phyloP scores from a whole-genome alignment of 139 green algal genomes.

The Chlorella sorokiniana region DNA sequence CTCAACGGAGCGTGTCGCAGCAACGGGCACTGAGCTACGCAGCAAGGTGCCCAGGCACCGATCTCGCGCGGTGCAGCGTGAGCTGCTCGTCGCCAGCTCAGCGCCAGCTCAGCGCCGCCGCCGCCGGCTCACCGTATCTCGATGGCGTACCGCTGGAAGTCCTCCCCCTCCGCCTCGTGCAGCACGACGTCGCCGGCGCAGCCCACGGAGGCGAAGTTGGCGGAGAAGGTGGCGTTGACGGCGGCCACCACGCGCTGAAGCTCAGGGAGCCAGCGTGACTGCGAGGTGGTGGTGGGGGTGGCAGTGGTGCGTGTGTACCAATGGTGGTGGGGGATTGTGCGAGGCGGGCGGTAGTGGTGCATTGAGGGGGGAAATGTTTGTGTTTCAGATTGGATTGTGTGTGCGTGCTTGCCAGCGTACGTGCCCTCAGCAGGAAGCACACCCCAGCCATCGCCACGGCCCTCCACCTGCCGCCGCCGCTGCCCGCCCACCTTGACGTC shows the following conservation, averaged over 20 bases:
- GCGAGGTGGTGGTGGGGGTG: slow-evolving; percentile 9
- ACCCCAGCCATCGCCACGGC: not conserved
- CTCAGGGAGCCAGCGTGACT: slow-evolving; percentile 81
- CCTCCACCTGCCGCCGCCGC: not conserved
- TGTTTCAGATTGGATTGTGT: not conserved
- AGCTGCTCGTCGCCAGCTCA: not conserved
- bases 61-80: not conserved
- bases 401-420: not conserved
- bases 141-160: slow-evolving; percentile 80
- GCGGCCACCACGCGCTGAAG: slow-evolving; percentile 69
- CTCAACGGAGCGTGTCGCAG: too few species aligned
- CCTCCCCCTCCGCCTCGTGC: slow-evolving; percentile 53
- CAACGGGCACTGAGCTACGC: too few species aligned
- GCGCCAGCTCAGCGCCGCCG: not conserved
- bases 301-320: not conserved
- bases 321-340: not conserved
- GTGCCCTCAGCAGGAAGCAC: not conserved
- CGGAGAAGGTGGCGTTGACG: slow-evolving; percentile 81
- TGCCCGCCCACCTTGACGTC: slow-evolving; percentile 23
- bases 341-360: not conserved
- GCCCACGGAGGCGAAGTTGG: slow-evolving; percentile 83
- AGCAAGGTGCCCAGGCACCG: too few species aligned
- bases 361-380: not conserved
- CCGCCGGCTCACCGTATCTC: slow-evolving; percentile 49
- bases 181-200: slow-evolving; percentile 82